Conservation (phyloP, 192 early-diverging fungal species). For the Diversispora eburnea region DNA sequence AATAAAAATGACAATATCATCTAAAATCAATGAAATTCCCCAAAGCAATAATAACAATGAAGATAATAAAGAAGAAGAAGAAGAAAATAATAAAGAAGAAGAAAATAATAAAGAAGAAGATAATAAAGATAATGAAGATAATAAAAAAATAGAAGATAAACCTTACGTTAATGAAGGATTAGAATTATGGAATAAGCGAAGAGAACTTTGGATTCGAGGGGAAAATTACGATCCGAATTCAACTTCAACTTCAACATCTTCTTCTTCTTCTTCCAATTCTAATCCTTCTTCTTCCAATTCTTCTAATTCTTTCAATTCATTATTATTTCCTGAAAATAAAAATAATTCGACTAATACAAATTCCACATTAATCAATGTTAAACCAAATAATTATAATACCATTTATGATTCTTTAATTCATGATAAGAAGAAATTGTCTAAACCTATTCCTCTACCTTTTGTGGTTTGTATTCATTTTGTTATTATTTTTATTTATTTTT, state of each 20-base stretch:
- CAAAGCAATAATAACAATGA: too few species aligned
- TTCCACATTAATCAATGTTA: conserved; percentile 25
- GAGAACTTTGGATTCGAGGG: conserved; percentile 45
- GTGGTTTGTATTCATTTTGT: conserved; percentile 36
- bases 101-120: too few species aligned
- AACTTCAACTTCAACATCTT: not conserved
- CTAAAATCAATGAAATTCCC: too few species aligned
- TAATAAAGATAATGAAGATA: too few species aligned
- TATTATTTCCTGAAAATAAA: conserved; percentile 13
- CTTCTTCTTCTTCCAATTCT: not conserved
- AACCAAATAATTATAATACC: conserved; percentile 34
- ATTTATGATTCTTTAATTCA: conserved; percentile 47
- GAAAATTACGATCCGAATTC: not conserved
- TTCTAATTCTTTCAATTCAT: not conserved
- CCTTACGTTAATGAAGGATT: conserved; percentile 32
- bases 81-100: too few species aligned
- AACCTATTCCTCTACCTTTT: conserved; percentile 45
- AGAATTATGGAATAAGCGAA: conserved; percentile 45
- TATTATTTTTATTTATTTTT: conserved; percentile 18
- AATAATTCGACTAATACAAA: conserved; percentile 29
- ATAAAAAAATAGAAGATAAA: too few species aligned
- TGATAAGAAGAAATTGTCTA: conserved; percentile 41
- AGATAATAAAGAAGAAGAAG: too few species aligned
- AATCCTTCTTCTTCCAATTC: conserved; percentile 2
- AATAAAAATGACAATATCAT: too few species aligned